These are phyloP conservation scores for Heimioporus sp. DNA, from an alignment of 768 basidiomycete species.

Conservation along the genomic window DNA sequence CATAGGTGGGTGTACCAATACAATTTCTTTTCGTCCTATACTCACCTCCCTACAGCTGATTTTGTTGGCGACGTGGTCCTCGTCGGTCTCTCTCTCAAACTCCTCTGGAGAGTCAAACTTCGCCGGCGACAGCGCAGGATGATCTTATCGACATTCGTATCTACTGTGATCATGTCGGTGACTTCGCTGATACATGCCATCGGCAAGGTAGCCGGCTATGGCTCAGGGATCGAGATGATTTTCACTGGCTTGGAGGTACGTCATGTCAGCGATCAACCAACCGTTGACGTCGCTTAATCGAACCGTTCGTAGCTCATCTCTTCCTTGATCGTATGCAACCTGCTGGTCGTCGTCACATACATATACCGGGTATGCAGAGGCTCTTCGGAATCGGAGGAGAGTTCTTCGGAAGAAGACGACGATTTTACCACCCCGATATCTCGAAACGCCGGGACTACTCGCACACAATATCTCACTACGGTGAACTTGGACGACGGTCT, in stretches of 20 bases:
- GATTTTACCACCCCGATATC: constrained; percentile 5
- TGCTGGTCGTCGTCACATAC: constrained; percentile 6
- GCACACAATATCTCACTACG: neutral
- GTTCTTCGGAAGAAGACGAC: constrained; percentile 7
- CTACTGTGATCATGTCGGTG: constrained; percentile 9
- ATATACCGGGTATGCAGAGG: neutral
- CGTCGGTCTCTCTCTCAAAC: constrained; percentile 4
- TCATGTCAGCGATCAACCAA: neutral
- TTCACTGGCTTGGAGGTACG: constrained; percentile 5
- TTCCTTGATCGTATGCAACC: constrained; percentile 8
- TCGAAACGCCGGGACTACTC: neutral
- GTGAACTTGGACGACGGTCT: neutral
- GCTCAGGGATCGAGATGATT: neutral
- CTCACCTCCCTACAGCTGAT: neutral
- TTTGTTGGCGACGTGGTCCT: constrained; percentile 1
- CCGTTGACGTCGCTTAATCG: neutral
- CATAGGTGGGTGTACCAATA: neutral
- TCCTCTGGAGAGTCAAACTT: constrained; percentile 16
- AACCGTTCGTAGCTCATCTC: neutral
- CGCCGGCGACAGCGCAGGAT: constrained; percentile 11
- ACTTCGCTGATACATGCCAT: constrained; percentile 9
- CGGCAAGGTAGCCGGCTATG: neutral
- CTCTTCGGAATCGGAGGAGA: neutral
- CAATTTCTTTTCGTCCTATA: too few species aligned
- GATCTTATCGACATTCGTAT: constrained; percentile 11